Percentiles rank a stretch among this genome's conserved stretches.
Evolutionary conservation across 805 yeast species (phyloP).

Genomic region (Martiniozyma abietophila): DNA sequence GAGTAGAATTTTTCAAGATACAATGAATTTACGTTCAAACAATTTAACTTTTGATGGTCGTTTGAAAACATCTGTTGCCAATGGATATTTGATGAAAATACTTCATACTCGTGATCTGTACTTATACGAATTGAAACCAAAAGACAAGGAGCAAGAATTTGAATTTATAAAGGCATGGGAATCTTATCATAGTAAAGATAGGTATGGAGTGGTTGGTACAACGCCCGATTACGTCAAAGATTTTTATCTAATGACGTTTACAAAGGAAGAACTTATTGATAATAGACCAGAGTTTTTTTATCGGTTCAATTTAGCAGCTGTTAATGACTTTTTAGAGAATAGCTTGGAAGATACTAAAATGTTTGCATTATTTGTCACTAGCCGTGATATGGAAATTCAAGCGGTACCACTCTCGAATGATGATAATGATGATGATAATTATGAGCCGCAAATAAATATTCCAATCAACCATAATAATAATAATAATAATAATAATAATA

Average conservation of each 20-base stretch:
- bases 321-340: constrained; percentile 10
- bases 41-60: constrained; percentile 50
- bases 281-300: constrained; percentile 13
- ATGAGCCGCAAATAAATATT: too few relatives aligned
- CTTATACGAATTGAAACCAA: constrained; percentile 34
- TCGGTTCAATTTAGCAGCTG: constrained; percentile 14
- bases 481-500: too few relatives aligned
- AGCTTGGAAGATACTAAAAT: constrained; percentile 13
- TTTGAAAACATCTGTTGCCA: constrained; percentile 45
- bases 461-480: too few relatives aligned
- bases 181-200: constrained; percentile 36
- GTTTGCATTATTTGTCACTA: constrained; percentile 23
- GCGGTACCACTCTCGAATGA: background rate
- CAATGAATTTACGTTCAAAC: constrained; percentile 13
- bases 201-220: constrained; percentile 53
- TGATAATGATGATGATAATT: constrained; percentile 12
- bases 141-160: constrained; percentile 10
- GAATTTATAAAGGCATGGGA: constrained; percentile 30
- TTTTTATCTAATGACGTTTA: constrained; percentile 41
- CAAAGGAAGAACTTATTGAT: constrained; percentile 10
- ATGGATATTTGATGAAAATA: constrained; percentile 43
- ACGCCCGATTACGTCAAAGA: constrained; percentile 49
- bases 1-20: constrained; percentile 14
- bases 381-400: constrained; percentile 15
- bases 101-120: constrained; percentile 42